Evolutionary conservation across 2,329 filamentous ascomycete species (phyloP).

Genomic region (Colletotrichum spaethianum): DNA sequence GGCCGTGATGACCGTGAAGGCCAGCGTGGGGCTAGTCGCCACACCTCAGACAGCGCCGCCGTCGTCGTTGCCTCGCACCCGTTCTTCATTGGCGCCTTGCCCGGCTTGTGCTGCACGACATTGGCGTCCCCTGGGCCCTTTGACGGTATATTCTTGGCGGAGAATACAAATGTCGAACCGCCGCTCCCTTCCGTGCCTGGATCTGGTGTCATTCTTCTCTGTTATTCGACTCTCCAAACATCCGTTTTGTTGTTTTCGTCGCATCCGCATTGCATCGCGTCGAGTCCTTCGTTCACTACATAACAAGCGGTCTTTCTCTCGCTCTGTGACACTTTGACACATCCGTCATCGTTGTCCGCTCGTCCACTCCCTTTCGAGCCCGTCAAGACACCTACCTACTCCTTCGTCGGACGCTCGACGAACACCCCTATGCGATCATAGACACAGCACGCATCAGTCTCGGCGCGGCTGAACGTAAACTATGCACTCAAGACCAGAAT

Average conservation of each 20-base stretch:
- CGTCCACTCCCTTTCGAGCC: neutral
- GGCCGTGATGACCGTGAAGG: neutral
- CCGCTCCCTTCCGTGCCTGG: neutral
- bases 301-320: constrained; percentile 16
- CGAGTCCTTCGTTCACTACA: constrained; percentile 11
- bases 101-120: constrained; percentile 12
- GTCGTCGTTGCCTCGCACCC: neutral
- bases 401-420: neutral
- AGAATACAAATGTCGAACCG: constrained; percentile 19
- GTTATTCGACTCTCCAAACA: neutral
- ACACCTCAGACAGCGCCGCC: constrained; percentile 14
- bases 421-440: constrained; percentile 7
- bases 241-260: neutral
- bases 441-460: neutral
- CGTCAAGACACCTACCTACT: neutral
- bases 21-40: constrained; percentile 21
- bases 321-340: neutral
- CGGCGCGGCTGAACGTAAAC: constrained; percentile 8
- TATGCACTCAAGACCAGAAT: constrained; percentile 12
- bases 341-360: neutral
- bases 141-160: constrained; percentile 27
- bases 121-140: constrained; percentile 4
- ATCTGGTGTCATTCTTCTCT: neutral
- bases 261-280: neutral
- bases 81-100: constrained; percentile 17